Evolutionary conservation across 805 yeast genomes (phyloP), one percentile per base, ranked within the genome.

Genomic region (Kazachstania africana): DNA sequence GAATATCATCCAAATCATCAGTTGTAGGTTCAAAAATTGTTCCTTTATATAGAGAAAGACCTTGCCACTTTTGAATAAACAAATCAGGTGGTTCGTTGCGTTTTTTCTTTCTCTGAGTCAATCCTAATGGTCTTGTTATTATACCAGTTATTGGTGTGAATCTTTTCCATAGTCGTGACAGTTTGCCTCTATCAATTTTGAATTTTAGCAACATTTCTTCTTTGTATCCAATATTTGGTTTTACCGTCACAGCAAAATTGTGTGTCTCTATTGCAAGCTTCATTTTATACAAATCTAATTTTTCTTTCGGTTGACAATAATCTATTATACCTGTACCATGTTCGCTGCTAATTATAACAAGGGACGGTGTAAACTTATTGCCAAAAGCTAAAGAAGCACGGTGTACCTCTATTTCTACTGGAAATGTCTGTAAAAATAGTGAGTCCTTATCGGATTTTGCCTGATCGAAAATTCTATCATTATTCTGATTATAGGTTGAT

Each of bases 371-470:
- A 12, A 72, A 66, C 36, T 67, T 64, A 53, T 87, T 88, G 6
- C 98, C 98, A 14, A 84, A 46, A 1, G 83, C 78, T 17, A 83
- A 29, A 0, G 94, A 78, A 1, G 88, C 84, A 34, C 71, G 77
- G 27, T 62, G 68, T 9, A 82, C 60, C 6, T 60, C 55, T 2
- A 83, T 29, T 10, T 70, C 68, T 3, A 88, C 42, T 0, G 98
- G 98, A 8, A 83, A 57, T 9, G 66, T 34, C 8, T 47, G 46
- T 20, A 65, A 37, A 8, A 59, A 18, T 8, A 22, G 15, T 20
- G 32, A 28, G 12, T 24, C 27, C 8, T 31, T 27, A 2, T 30
- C 27, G 29, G 39, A 27, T 27, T 39, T 26, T 28, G 38, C 29
- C 25, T 36, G 34, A 12, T 35, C 37, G 20, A 41, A 41, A 16